Conservation (phyloP, 129 eudicot species). For the Chrysanthemum seticuspe region DNA sequence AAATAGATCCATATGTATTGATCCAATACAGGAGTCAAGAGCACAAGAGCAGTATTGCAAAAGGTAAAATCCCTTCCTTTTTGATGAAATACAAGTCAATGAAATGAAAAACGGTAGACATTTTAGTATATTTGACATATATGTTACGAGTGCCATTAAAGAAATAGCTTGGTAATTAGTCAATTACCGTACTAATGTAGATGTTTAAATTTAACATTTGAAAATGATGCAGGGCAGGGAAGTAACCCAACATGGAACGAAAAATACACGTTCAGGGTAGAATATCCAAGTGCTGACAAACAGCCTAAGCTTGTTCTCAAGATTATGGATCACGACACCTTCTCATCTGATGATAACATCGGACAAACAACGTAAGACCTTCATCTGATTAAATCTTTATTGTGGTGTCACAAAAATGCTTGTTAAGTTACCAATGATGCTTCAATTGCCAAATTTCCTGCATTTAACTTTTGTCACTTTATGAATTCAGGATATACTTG, state of each 20-base stretch:
- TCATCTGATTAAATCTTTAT: no score
- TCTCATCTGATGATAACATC: slow-evolving; percentile 56
- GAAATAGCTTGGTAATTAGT: neutral
- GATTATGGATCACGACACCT: slow-evolving; percentile 72
- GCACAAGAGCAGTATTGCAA: slow-evolving; percentile 53
- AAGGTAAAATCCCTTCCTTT: slow-evolving; percentile 33
- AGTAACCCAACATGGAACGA: slow-evolving; percentile 63
- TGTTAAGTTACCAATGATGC: no score
- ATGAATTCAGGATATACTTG: slow-evolving; percentile 57
- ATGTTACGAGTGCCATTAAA: neutral
- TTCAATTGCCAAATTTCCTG: no score
- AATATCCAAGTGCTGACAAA: slow-evolving; percentile 50
- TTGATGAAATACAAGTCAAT: neutral
- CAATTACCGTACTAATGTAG: no score
- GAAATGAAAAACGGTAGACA: neutral
- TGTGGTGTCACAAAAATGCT: neutral
- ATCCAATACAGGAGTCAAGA: slow-evolving; percentile 57
- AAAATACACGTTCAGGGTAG: slow-evolving; percentile 57
- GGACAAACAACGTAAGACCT: slow-evolving; percentile 68
- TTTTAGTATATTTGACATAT: neutral
- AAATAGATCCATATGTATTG: slow-evolving; percentile 68
- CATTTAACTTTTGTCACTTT: neutral
- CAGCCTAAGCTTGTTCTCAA: slow-evolving; percentile 57
- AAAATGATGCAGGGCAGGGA: slow-evolving; percentile 57
- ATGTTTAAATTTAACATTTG: no score